These are phyloP conservation scores for Aureobasidium namibiae DNA, from an alignment of 2,329 filamentous ascomycete genomes.

Conservation along the genomic window DNA sequence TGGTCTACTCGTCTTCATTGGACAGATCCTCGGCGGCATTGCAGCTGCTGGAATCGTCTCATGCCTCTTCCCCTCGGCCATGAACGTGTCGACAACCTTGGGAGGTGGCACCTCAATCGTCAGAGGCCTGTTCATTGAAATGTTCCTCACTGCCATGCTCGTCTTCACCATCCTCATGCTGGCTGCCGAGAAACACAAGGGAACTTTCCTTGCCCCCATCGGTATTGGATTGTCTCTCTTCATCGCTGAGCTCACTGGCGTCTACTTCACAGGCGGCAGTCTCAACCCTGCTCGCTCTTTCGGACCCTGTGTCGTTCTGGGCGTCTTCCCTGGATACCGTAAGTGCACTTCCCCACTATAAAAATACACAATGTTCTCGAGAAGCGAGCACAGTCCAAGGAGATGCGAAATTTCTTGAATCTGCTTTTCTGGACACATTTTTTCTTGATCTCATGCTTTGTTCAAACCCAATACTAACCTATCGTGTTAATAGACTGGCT, in stretches of 20 bases:
- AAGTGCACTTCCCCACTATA: too few species aligned
- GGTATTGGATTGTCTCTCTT: constrained; percentile 38
- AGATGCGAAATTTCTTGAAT: neutral
- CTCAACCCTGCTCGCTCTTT: constrained; percentile 30
- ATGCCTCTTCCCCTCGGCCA: constrained; percentile 36
- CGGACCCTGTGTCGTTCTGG: constrained; percentile 25
- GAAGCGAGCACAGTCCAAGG: too few species aligned
- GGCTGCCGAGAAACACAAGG: constrained; percentile 35
- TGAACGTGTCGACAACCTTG: constrained; percentile 39
- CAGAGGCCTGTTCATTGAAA: constrained; percentile 42
- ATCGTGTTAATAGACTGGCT: constrained; percentile 25
- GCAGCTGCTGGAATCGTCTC: constrained; percentile 37
- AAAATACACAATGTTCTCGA: too few species aligned
- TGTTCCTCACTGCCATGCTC: constrained; percentile 42
- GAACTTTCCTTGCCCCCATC: constrained; percentile 32
- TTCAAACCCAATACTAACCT: constrained; percentile 22
- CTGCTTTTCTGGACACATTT: neutral
- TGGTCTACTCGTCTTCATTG: constrained; percentile 34
- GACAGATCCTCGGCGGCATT: constrained; percentile 39
- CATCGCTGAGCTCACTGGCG: constrained; percentile 37
- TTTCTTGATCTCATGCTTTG: neutral
- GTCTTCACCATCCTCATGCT: constrained; percentile 43
- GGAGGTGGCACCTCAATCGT: constrained; percentile 33
- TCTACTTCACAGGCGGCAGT: constrained; percentile 34
- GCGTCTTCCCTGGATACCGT: constrained; percentile 23